phyloP scores from a whole-genome alignment of 371 early-diverging fungal genomes.

The Pancytospora epiphaga region DNA sequence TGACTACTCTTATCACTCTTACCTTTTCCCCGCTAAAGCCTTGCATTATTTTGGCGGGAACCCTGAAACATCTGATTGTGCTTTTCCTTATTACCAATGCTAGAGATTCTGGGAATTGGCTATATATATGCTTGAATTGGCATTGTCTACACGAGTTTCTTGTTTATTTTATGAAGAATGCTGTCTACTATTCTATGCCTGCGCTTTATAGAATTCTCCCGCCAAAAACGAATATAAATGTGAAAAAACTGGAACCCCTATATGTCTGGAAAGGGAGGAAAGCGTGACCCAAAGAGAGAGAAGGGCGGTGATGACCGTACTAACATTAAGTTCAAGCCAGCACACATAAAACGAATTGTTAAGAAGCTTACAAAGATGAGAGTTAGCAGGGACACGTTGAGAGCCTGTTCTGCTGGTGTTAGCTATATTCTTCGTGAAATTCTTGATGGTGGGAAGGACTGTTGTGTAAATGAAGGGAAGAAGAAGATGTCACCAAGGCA shows the following conservation, averaged over 20 bases:
- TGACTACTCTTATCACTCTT: too few relatives aligned
- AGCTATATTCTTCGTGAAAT: constrained; percentile 58
- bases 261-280: constrained; percentile 56
- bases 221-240: constrained; percentile 47
- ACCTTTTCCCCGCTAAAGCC: too few relatives aligned
- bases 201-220: constrained; percentile 41
- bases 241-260: constrained; percentile 24
- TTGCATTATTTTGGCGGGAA: too few relatives aligned
- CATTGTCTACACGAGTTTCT: too few relatives aligned
- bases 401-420: constrained; percentile 50
- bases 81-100: too few relatives aligned
- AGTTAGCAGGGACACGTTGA: constrained; percentile 54
- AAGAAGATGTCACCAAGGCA: constrained; percentile 61
- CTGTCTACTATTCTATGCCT: too few relatives aligned
- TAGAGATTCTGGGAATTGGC: too few relatives aligned
- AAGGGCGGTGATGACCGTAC: constrained; percentile 32
- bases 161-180: too few relatives aligned
- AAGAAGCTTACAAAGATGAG: constrained; percentile 56
- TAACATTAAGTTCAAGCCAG: constrained; percentile 48
- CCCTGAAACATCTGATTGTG: too few relatives aligned
- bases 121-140: too few relatives aligned
- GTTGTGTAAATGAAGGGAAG: constrained; percentile 57
- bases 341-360: constrained; percentile 58
- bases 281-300: constrained; percentile 58
- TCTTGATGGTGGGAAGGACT: constrained; percentile 55